Conservation (phyloP, 1,284 basidiomycete genomes). For the Cutaneotrichosporon cutaneum region DNA sequence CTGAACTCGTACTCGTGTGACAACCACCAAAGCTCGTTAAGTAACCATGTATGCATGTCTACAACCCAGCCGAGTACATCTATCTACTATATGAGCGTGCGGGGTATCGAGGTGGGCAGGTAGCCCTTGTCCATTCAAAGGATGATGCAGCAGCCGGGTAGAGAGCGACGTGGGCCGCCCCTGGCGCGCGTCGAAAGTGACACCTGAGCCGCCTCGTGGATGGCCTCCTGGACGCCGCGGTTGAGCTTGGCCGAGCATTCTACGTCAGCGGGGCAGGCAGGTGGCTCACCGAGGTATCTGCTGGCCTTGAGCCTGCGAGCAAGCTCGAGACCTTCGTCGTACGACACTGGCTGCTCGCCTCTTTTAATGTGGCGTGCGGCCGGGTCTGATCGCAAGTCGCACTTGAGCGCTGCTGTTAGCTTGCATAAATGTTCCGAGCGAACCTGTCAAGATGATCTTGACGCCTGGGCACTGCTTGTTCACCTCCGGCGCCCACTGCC, state of each 20-base stretch:
- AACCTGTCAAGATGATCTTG: conserved; percentile 85
- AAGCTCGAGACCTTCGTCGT: conserved; percentile 83
- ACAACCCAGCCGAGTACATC: no score
- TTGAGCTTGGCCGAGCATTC: conserved; percentile 97
- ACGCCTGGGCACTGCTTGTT: conserved; percentile 85
- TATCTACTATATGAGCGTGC: no score
- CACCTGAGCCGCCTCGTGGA: conserved; percentile 82
- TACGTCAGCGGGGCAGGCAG: conserved; percentile 42
- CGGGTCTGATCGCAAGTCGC: conserved; percentile 82
- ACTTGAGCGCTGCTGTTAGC: conserved; percentile 72
- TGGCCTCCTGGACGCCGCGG: conserved; percentile 86
- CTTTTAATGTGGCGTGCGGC: conserved; percentile 62
- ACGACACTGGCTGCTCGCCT: conserved; percentile 69
- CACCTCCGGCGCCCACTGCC: conserved; percentile 53
- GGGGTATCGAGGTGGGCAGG: no score
- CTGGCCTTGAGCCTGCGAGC: conserved; percentile 87
- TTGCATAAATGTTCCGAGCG: no score
- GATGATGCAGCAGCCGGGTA: conserved; percentile 5
- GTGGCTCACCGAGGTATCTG: conserved; percentile 75
- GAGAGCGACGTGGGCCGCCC: neutral
- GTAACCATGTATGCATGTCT: no score
- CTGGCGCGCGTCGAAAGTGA: conserved; percentile 58
- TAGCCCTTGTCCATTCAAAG: no score
- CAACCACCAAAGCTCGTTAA: no score
- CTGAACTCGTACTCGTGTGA: no score